Base-by-base conservation (phyloP, 2,329 filamentous ascomycete genomes). In the Colletotrichum sp. region DNA sequence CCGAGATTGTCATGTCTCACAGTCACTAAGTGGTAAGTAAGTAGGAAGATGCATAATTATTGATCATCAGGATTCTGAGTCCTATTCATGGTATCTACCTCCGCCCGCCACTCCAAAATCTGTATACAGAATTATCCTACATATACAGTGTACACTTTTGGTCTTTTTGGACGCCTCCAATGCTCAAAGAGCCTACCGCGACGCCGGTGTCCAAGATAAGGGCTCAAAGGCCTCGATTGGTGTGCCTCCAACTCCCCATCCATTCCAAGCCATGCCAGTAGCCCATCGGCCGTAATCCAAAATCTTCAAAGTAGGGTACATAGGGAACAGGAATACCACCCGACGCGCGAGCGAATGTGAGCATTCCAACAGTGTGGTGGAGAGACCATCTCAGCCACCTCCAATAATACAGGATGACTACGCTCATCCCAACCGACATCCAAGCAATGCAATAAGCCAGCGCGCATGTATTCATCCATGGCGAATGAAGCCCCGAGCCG, bases 81-180 rank as follows among this genome's bases (percentile, higher is more conserved):
- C 70, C 57, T 73, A 68, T 65, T 75, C 61, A 63, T 76, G 74
- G 61, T 71, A 63, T 75, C 74, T 76, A 68, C 52, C 28, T 36
- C 12, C 52, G 30, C 65, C n/a, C 36, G 16, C 60, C 65, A 70
- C 59, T 28, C 55, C n/a, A 68, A 57, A 67, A 34, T 43, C 71
- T 63, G 52, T 70, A 70, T 75, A 74, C 71, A 76, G 71, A 34
- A 71, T 76, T 75, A 76, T 32, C 60, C 71, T 76, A 76, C 71
- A 76, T 75, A 71, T 75, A 75, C 74, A 76, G 48, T 67, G 67
- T 71, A 59, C 32, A 64, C 26, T 57, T 67, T 64, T 52, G 18
- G 57, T 32, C 43, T 68, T 74, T 75, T 68, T 28, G 63, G 57
- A 70, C 69, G 57, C 26, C 66, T 30, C 18, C 64, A 21, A 18